Evolutionary conservation across 1,139 yeast species (phyloP).

Genomic region (Yueomyces sp.): DNA sequence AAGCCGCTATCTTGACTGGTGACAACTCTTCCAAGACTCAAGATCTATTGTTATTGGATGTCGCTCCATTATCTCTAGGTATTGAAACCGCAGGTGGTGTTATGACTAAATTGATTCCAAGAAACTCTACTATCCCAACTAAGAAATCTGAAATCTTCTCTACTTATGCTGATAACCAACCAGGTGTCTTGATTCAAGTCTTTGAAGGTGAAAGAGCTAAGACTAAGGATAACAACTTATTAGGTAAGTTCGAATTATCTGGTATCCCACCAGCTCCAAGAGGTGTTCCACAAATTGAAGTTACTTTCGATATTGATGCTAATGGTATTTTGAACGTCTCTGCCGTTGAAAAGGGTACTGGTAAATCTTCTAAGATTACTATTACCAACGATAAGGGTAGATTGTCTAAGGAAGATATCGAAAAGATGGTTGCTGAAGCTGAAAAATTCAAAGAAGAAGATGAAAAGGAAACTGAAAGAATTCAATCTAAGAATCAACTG

Average conservation of each 20-base stretch:
- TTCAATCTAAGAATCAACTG: constrained; percentile 75
- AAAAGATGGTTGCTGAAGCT: constrained; percentile 89
- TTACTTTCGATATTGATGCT: constrained; percentile 83
- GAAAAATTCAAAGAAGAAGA: constrained; percentile 79
- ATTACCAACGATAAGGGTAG: constrained; percentile 93
- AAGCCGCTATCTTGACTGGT: constrained; percentile 91
- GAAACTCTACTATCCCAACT: constrained; percentile 88
- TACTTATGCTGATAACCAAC: constrained; percentile 87
- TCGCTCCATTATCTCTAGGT: constrained; percentile 80
- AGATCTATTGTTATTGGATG: constrained; percentile 77
- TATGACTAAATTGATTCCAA: constrained; percentile 80
- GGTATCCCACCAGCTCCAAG: constrained; percentile 95
- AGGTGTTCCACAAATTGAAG: constrained; percentile 93
- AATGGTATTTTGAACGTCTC: constrained; percentile 89
- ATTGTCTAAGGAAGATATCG: constrained; percentile 86
- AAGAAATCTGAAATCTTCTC: constrained; percentile 86
- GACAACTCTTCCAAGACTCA: constrained; percentile 54
- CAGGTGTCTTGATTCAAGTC: constrained; percentile 86
- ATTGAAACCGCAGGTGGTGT: constrained; percentile 95
- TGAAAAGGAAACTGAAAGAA: constrained; percentile 70
- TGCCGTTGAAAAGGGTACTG: constrained; percentile 85
- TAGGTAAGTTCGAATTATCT: constrained; percentile 83
- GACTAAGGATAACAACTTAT: constrained; percentile 86
- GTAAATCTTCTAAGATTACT: constrained; percentile 69
- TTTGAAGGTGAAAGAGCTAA: constrained; percentile 90